These are phyloP conservation scores for Solanum dulcamara DNA, from an alignment of 257 asterid species.

Conservation along the genomic window DNA sequence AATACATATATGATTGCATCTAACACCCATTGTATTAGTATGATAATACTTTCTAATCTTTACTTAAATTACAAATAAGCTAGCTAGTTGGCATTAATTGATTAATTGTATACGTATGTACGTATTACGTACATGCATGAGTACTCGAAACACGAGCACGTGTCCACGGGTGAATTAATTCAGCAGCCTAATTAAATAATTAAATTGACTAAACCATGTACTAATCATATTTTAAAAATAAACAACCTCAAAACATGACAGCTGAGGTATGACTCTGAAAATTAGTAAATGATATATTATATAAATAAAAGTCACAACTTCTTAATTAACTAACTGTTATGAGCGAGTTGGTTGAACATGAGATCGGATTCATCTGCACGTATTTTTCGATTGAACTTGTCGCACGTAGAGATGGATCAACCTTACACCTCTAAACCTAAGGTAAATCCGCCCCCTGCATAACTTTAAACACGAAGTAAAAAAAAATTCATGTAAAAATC, in stretches of 20 bases:
- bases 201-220: not conserved
- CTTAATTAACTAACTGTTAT: not conserved
- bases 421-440: too few relatives aligned
- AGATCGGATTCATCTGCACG: not conserved
- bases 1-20: not conserved
- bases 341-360: not conserved
- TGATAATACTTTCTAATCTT: not conserved
- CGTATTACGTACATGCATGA: constrained; percentile 14
- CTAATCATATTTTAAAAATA: not conserved
- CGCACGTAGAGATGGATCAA: too few relatives aligned
- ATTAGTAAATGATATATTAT: not conserved
- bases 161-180: constrained; percentile 6
- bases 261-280: constrained; percentile 4
- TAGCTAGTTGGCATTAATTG: not conserved
- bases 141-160: constrained; percentile 6
- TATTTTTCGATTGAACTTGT: not conserved
- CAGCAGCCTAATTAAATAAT: not conserved
- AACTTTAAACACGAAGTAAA: too few relatives aligned
- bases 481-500: too few relatives aligned
- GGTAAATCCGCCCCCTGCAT: too few relatives aligned
- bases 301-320: not conserved
- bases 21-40: not conserved
- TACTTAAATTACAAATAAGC: not conserved
- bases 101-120: not conserved
- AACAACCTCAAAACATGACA: constrained; percentile 3